Base-by-base conservation (phyloP, 768 basidiomycete species). In the Rhodotorula kratochvilovae region DNA sequence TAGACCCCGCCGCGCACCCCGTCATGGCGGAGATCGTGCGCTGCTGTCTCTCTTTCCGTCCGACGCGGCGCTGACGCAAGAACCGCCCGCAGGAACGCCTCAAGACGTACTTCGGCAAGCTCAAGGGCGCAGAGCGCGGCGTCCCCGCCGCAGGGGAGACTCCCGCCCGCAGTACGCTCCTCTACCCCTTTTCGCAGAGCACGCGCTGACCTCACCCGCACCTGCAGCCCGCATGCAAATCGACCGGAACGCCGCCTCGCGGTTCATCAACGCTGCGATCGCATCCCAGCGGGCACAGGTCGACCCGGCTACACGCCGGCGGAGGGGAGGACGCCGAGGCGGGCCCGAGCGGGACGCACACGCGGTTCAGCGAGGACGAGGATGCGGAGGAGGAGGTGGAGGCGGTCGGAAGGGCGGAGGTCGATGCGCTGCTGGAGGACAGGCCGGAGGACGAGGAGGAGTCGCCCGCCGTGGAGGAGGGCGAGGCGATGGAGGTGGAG, bases 31-130 rank as follows among this genome's bases (percentile, higher is more conserved):
- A 92, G 78, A 84, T 90, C 67, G 70, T 71, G 10, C 42, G 63
- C 42, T 0, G 1, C 23, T 19, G 13, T 11, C n/a, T 74, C 56
- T 84, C 76, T 35, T 27, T 25, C 17, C 51, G 48, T 29, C 7
- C 35, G 5, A 17, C 25, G 2, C 33, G 3, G 23, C 31, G 51
- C 50, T 39, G 5, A 45, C 13, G 17, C 51, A 19, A 23, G 21
- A 21, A 3, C 13, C 19, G 21, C 25, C 21, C 25, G 5, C 62
- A 75, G 90, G 88, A 89, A 72, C 85, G 90, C 77, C 84, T 92
- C 19, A 85, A 86, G 39, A 83, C 86, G 71, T 92, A 93, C 80
- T 92, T 92, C 81, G 86, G 87, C 71, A 93, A 92, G 78, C 89
- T 92, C 63, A 84, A 87, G 70, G 82, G 84, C 31, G 89, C 90